These are phyloP conservation scores for Fusarium newnesense DNA, from an alignment of 2,329 filamentous ascomycete genomes.

Conservation along the genomic window DNA sequence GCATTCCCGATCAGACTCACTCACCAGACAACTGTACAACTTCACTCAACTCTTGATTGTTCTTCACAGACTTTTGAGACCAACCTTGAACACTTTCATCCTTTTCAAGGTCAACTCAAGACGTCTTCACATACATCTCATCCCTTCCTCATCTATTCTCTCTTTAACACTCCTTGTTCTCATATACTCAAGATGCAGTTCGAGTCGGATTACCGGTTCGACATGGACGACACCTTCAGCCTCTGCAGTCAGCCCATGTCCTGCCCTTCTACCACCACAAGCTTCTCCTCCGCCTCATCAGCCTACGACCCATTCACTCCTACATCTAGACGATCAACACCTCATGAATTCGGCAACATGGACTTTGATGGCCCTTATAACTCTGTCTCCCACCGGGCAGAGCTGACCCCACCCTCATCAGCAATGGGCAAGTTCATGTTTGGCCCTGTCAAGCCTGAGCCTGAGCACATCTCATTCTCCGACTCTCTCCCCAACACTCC, in stretches of 20 bases:
- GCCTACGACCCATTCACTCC: conserved; percentile 58
- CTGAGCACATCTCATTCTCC: conserved; percentile 48
- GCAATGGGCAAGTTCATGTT: conserved; percentile 51
- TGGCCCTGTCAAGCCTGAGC: conserved; percentile 48
- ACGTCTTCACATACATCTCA: conserved; percentile 20
- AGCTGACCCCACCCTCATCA: conserved; percentile 51
- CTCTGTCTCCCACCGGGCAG: conserved; percentile 41
- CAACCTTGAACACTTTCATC: conserved; percentile 25
- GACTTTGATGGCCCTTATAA: conserved; percentile 51
- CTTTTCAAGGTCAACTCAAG: conserved; percentile 32
- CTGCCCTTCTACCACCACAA: conserved; percentile 49
- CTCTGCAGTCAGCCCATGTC: conserved; percentile 51
- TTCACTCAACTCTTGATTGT: conserved; percentile 29
- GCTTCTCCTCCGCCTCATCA: conserved; percentile 55
- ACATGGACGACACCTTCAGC: conserved; percentile 54
- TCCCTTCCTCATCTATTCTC: conserved; percentile 5
- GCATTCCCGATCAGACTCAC: conserved; percentile 51
- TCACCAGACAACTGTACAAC: conserved; percentile 27
- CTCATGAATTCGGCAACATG: conserved; percentile 51
- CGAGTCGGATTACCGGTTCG: conserved; percentile 52
- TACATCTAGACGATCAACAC: conserved; percentile 56
- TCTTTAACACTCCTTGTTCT: conserved; percentile 18
- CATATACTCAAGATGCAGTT: conserved; percentile 49
- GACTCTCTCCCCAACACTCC: conserved; percentile 50
- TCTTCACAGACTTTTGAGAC: conserved; percentile 29